Evolutionary conservation across 1,284 basidiomycete genomes (phyloP), one percentile per base, ranked within the genome.

Genomic region (Ustilago lituana): DNA sequence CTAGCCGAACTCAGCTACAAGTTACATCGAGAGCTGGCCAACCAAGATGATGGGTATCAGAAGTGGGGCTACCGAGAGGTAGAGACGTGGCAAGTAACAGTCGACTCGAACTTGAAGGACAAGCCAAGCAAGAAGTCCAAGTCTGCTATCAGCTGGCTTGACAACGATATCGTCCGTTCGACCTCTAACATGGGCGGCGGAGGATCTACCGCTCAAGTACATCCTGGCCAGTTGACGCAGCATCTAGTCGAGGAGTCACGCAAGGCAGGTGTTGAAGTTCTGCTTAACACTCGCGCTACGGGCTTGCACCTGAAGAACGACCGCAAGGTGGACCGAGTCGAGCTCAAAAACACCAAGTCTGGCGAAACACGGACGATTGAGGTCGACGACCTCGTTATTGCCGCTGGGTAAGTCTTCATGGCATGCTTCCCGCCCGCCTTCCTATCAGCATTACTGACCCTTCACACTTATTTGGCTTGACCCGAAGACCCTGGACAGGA

Each of bases 401-500:
- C 65, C 17, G 65, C 65, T 10, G 65, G 74, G 50, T 53, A 31
- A 49, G 63, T 62, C 11, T n/a, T n/a, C n/a, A n/a, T n/a, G n/a
- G n/a, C n/a, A n/a, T n/a, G n/a, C n/a, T n/a, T n/a, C n/a, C n/a
- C n/a, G n/a, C n/a, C n/a, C n/a, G n/a, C n/a, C n/a, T n/a, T n/a
- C 36, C 9, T 17, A 14, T 5, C 26, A 17, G 9, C 11, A 8
- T 20, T 8, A 15, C 0, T 15, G 8, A 36, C 5, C 29, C 8
- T 31, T 31, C 29, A 9, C 29, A 9, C 19, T 14, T 17, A 11
- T 20, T 14, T 11, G 15, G 20, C 43, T n/a, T n/a, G n/a, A n/a
- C n/a, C n/a, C n/a, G n/a, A n/a, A 51, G 93, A 12, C 91, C 92
- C 1, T 97, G 94, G 94, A 92, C 92, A 0, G 87, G 91, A 0